These are phyloP conservation scores for Fusarium acutatum DNA, from an alignment of 2,329 filamentous ascomycete species.

Conservation along the genomic window DNA sequence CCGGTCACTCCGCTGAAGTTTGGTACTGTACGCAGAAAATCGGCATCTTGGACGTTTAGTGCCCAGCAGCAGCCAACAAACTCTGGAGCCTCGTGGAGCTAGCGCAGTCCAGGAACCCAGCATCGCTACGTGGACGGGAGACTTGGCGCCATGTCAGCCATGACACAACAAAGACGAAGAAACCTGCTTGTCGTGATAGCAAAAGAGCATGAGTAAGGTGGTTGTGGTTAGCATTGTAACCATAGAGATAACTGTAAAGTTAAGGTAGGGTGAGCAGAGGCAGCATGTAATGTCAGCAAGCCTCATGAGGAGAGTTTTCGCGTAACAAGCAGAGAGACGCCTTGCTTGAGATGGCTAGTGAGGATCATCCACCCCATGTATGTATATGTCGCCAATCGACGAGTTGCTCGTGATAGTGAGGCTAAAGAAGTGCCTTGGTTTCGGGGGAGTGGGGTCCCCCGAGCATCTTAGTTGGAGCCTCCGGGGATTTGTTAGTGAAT, in stretches of 20 bases:
- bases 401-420: constrained; percentile 28
- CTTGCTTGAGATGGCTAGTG: constrained; percentile 32
- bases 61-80: constrained; percentile 21
- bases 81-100: constrained; percentile 14
- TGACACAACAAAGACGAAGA: constrained; percentile 30
- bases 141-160: constrained; percentile 31
- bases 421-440: constrained; percentile 24
- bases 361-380: constrained; percentile 30
- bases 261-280: constrained; percentile 4
- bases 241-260: constrained; percentile 20
- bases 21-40: constrained; percentile 14
- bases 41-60: constrained; percentile 15
- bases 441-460: constrained; percentile 27
- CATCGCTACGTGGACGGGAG: constrained; percentile 25
- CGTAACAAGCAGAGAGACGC: constrained; percentile 22
- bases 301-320: constrained; percentile 25
- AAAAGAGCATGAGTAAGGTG: constrained; percentile 6
- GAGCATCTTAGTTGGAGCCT: constrained; percentile 21
- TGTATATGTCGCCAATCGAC: constrained; percentile 38
- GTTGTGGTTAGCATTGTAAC: constrained; percentile 22
- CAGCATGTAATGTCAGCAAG: constrained; percentile 14
- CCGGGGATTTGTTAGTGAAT: constrained; percentile 10
- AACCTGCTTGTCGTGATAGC: constrained; percentile 28
- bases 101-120: constrained; percentile 23
- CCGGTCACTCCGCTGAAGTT: constrained; percentile 18